Evolutionary conservation across 441 rosid species (phyloP), one percentile per base, ranked within the genome.

Genomic region (Raphanus hybrid): DNA sequence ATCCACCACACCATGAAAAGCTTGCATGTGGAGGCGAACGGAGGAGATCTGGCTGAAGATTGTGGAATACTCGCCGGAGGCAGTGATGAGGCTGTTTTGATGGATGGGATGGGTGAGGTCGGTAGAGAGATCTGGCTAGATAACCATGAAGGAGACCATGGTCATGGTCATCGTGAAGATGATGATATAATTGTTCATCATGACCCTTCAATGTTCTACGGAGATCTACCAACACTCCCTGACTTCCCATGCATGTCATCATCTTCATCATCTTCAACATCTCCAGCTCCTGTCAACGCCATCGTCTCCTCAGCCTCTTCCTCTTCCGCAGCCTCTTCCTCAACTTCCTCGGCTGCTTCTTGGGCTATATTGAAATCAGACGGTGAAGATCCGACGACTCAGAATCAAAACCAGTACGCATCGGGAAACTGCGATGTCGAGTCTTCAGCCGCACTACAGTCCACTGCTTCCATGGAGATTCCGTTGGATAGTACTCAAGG

Each of bases 181-280:
- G 91, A 86, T 37, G 86, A 85, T 62, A 77, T 92, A 27, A 83
- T 88, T 35, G 86, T 86, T 77, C 84, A 83, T n/a, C 85, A 79
- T 74, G 93, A 84, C 58, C 75, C 86, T 64, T 89, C 92, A 0
- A 75, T 90, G 35, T 88, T 92, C 81, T 95, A 87, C 52, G 80
- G 71, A 12, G 95, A 95, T 73, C 89, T 91, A 73, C 95, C 93
- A 23, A 82, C 89, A 1, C 89, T 93, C 2, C 91, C 93, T 26
- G 96, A 90, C 70, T 90, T 95, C 64, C 92, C 96, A 69, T 91
- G 96, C 99, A 95, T 95, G 97, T 95, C 98, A 0, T 90, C 96
- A 0, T 85, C 98, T 16, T 92, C 97, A 4, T 94, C 97, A 0
- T 90, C 97, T 62, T 92, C 99, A 35, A 89, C 97, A 7, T 86